These are phyloP conservation scores for Podila minutissima DNA, from an alignment of 192 early-diverging fungal species.

Conservation along the genomic window DNA sequence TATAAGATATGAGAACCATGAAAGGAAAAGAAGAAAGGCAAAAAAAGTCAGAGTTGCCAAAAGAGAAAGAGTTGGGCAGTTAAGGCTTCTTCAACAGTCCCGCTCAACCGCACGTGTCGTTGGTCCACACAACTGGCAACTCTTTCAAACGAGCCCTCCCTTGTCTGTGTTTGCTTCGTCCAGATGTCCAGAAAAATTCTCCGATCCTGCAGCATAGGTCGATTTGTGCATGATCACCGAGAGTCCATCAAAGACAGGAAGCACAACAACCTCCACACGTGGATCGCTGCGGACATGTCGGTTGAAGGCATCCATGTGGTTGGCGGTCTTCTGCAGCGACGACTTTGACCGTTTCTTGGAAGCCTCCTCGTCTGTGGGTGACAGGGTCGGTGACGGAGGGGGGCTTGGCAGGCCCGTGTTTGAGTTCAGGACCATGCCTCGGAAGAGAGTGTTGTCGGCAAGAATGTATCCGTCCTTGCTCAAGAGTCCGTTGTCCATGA, in stretches of 20 bases:
- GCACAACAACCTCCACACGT: constrained; percentile 62
- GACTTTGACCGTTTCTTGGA: neutral
- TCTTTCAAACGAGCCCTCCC: too few relatives aligned
- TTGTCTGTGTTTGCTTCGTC: too few relatives aligned
- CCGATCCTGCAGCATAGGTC: too few relatives aligned
- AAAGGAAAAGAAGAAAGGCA: neutral
- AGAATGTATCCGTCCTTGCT: constrained; percentile 67
- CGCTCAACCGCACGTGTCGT: too few relatives aligned
- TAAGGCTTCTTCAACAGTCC: neutral
- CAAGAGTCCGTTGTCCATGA: constrained; percentile 70
- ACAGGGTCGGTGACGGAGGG: neutral
- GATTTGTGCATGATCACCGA: constrained; percentile 40
- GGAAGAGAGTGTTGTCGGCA: constrained; percentile 67
- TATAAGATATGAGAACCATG: too few relatives aligned
- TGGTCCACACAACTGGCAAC: too few relatives aligned
- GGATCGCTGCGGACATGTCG: constrained; percentile 67
- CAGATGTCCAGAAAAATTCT: too few relatives aligned
- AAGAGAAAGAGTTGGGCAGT: neutral
- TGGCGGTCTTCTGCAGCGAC: constrained; percentile 31
- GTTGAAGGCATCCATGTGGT: constrained; percentile 68
- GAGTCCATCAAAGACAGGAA: constrained; percentile 76
- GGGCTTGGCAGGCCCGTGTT: neutral
- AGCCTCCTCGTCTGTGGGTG: neutral
- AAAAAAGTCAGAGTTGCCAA: neutral
- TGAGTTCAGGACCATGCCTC: constrained; percentile 10